Evolutionary conservation across 768 basidiomycete species (phyloP).

Genomic region (Suillus hirtellus): DNA sequence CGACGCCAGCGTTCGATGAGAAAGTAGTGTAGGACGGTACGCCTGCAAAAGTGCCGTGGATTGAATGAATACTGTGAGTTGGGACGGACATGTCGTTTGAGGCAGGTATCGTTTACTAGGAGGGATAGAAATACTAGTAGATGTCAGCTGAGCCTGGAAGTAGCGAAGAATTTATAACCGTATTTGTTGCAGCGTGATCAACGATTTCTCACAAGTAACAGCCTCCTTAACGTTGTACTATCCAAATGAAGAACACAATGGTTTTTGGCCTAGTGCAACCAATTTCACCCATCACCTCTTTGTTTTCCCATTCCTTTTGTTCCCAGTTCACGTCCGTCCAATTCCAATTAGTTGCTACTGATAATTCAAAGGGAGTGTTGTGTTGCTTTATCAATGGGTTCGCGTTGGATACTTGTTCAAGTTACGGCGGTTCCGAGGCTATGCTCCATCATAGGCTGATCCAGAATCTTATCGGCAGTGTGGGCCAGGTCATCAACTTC

Average conservation of each 20-base stretch:
- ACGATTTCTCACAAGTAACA: constrained; percentile 2
- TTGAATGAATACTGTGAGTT: constrained; percentile 31
- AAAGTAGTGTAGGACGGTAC: constrained; percentile 24
- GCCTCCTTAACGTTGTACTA: background rate
- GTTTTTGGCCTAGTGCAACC: constrained; percentile 17
- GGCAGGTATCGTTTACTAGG: constrained; percentile 17
- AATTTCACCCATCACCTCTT: constrained; percentile 14
- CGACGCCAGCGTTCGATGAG: constrained; percentile 29
- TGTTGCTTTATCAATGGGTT: background rate
- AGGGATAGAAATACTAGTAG: constrained; percentile 4
- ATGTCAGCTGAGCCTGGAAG: background rate
- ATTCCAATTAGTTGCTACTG: background rate
- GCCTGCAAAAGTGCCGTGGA: constrained; percentile 34
- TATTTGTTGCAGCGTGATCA: background rate
- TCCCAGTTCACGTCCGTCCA: background rate
- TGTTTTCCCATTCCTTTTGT: constrained; percentile 20
- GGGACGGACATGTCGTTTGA: constrained; percentile 27
- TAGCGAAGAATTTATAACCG: constrained; percentile 10
- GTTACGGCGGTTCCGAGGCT: background rate
- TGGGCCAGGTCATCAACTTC: background rate
- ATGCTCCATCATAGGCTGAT: background rate
- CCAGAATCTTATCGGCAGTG: constrained; percentile 8
- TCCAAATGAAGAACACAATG: constrained; percentile 7
- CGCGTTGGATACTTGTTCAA: background rate
- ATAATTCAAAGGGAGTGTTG: background rate